These are phyloP conservation scores for Phytophthora pluvialis DNA, from an alignment of 352 stramenopile species.

Conservation along the genomic window DNA sequence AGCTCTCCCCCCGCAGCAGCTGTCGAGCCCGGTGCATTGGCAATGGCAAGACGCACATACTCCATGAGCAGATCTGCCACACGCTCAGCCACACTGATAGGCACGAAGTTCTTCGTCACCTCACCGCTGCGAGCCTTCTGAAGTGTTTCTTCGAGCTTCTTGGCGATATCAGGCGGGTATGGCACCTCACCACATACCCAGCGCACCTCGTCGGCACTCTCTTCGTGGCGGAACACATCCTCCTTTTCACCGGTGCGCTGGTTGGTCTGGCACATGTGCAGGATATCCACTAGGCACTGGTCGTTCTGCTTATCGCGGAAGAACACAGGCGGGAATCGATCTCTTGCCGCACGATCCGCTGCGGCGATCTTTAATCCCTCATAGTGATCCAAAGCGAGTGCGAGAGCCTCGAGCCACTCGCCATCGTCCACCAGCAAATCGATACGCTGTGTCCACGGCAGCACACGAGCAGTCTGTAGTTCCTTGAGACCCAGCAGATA, in stretches of 20 bases:
- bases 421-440: constrained; percentile 95
- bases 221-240: constrained; percentile 86
- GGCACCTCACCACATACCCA: constrained; percentile 85
- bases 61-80: constrained; percentile 91
- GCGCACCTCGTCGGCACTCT: constrained; percentile 83
- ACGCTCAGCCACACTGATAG: constrained; percentile 89
- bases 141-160: constrained; percentile 86
- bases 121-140: constrained; percentile 84
- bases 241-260: constrained; percentile 88
- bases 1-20: constrained; percentile 41
- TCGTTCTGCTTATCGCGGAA: constrained; percentile 91
- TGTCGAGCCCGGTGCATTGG: constrained; percentile 65
- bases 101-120: constrained; percentile 90
- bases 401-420: constrained; percentile 97
- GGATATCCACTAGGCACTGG: constrained; percentile 88
- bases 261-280: constrained; percentile 92
- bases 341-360: constrained; percentile 77
- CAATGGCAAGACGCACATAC: constrained; percentile 89
- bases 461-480: constrained; percentile 90
- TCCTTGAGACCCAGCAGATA: constrained; percentile 94
- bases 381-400: constrained; percentile 96
- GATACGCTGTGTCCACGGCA: constrained; percentile 94
- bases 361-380: constrained; percentile 90
- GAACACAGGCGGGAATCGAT: constrained; percentile 89
- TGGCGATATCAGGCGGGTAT: constrained; percentile 79